Conservation (phyloP, 2,329 filamentous ascomycete species). For the Colletotrichum liriopes region DNA sequence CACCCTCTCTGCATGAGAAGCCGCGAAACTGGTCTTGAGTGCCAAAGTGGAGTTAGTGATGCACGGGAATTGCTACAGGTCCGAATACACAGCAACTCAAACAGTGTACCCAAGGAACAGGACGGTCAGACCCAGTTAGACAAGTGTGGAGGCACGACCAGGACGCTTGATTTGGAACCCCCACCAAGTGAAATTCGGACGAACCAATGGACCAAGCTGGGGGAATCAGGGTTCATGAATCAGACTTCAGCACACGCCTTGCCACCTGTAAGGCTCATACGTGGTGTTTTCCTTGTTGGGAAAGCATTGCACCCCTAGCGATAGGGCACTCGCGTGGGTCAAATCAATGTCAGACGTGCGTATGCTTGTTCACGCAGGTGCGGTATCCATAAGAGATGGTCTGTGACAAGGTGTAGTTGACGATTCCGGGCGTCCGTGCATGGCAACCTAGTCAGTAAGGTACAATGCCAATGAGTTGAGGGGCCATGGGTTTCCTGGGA, state of each 20-base stretch:
- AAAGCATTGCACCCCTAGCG: background rate
- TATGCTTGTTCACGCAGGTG: conserved; percentile 6
- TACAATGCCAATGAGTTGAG: background rate
- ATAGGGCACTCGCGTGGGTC: conserved; percentile 24
- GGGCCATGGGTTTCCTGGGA: conserved; percentile 5
- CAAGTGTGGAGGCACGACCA: conserved; percentile 8
- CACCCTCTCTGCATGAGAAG: background rate
- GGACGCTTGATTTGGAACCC: conserved; percentile 23
- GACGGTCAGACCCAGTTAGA: background rate
- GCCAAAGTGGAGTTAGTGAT: conserved; percentile 13
- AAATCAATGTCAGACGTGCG: conserved; percentile 29
- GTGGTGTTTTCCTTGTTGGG: conserved; percentile 10
- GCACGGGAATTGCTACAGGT: background rate
- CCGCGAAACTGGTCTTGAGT: background rate
- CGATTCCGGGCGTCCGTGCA: conserved; percentile 5
- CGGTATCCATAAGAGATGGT: conserved; percentile 14
- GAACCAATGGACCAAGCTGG: conserved; percentile 31
- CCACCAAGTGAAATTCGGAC: conserved; percentile 15
- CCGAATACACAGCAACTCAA: conserved; percentile 1
- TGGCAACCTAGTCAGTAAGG: conserved; percentile 6
- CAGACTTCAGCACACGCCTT: conserved; percentile 10
- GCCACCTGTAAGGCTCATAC: conserved; percentile 11
- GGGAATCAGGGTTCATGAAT: conserved; percentile 34
- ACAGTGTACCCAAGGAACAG: conserved; percentile 1
- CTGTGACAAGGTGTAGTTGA: conserved; percentile 13